phyloP scores from a whole-genome alignment of 75 land plant species.

The Gnetum montanum region DNA sequence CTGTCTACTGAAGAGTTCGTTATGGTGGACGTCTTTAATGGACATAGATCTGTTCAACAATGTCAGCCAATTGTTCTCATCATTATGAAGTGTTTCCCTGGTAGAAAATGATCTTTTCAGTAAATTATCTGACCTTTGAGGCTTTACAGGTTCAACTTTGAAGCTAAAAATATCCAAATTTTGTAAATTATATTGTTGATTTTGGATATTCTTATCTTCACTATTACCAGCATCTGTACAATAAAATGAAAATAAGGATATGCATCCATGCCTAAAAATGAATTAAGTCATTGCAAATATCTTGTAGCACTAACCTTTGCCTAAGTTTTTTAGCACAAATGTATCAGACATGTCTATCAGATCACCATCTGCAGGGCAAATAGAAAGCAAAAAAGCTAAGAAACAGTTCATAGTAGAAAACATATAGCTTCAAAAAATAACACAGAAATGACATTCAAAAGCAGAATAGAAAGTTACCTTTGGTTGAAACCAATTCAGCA shows the following conservation, averaged over 20 bases:
- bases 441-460: no score
- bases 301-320: constrained; percentile 1
- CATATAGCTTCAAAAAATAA: no score
- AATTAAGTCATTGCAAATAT: no score
- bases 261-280: neutral
- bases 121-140: neutral
- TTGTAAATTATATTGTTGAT: neutral
- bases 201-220: constrained; percentile 1
- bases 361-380: neutral
- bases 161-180: neutral
- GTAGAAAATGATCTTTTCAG: neutral
- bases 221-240: constrained; percentile 1
- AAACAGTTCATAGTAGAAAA: no score
- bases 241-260: neutral
- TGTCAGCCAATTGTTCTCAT: constrained; percentile 17
- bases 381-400: no score
- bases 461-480: no score
- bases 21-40: constrained; percentile 33
- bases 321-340: neutral
- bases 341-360: neutral
- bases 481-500: neutral
- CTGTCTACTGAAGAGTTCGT: no score
- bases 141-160: neutral
- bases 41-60: constrained; percentile 24
- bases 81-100: constrained; percentile 16